Evolutionary conservation across 257 asterid species (phyloP), one percentile per base, ranked within the genome.

Genomic region (Gentiana dahurica): DNA sequence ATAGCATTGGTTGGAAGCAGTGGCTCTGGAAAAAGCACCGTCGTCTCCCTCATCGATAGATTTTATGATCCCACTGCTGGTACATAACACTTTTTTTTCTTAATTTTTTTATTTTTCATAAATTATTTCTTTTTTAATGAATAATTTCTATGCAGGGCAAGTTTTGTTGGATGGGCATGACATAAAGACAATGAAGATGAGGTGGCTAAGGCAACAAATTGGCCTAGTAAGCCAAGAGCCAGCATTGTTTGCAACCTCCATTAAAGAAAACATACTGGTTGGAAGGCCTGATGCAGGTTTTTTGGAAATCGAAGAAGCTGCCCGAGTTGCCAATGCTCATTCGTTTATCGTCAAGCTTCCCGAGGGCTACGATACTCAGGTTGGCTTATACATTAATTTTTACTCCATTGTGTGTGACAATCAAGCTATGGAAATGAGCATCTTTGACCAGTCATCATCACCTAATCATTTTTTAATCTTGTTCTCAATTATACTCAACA

Each of bases 171-270:
- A 88, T 39, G 96, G 96, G 49, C 82, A 75, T 58, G 91, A 85
- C 68, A 80, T 88, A 50, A 85, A 75, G 82, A 60, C 77, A 37
- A 34, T 88, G 57, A 82, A 88, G 59, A 66, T 85, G 74, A 81
- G 68, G 71, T 88, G 96, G 95, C 53, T 88, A 15, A 79, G 96
- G 57, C 88, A 81, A 68, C 96, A 88, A 68, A 81, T 88, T 12
- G 97, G 97, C 54, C 80, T 88, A 15, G 97, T 88, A 51, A 88
- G 97, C 79, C 97, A 88, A 70, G 95, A 88, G 39, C 97, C 97
- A 7, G 97, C 95, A 34, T 72, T 88, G 1, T 88, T 88, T 51
- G 96, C 96, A 24, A 88, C 96, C 58, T 70, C 86, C 57, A 82
- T 88, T 53, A 85, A 85, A 75, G 95, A 88, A 59, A 88, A 88